These are phyloP conservation scores for Neurospora sp. DNA, from an alignment of 495 filamentous ascomycete species.

Conservation along the genomic window DNA sequence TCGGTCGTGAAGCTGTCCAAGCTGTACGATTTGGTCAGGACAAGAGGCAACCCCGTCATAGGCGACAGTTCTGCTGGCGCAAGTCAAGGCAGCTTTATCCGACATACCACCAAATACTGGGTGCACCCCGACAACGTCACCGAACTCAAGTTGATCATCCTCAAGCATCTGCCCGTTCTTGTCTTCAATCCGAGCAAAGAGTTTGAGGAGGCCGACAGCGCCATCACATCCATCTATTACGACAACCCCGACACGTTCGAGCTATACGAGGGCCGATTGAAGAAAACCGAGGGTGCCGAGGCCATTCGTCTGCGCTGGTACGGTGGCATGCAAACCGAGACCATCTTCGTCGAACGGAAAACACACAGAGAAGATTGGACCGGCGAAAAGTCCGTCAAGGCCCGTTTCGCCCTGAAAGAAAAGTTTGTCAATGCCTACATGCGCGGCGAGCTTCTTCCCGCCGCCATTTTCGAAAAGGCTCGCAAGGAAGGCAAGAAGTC, in stretches of 20 bases:
- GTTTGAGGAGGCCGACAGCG: slow-evolving; percentile 78
- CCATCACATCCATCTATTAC: slow-evolving; percentile 97
- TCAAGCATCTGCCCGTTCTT: slow-evolving; percentile 94
- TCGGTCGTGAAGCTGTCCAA: slow-evolving; percentile 93
- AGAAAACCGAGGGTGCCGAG: slow-evolving; percentile 97
- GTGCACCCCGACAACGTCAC: slow-evolving; percentile 98
- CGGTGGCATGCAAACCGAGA: slow-evolving; percentile 86
- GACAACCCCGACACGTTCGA: slow-evolving; percentile 92
- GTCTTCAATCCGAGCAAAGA: slow-evolving; percentile 98
- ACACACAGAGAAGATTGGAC: slow-evolving; percentile 99
- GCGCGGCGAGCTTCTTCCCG: slow-evolving; percentile 67
- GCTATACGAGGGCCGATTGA: slow-evolving; percentile 83
- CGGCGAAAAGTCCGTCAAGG: slow-evolving; percentile 97
- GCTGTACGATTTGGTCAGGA: slow-evolving; percentile 89
- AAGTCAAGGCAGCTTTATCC: slow-evolving; percentile 87
- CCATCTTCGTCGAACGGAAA: slow-evolving; percentile 95
- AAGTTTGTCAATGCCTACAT: slow-evolving; percentile 92
- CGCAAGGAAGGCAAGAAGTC: slow-evolving; percentile 90
- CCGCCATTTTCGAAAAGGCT: slow-evolving; percentile 84
- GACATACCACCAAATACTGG: slow-evolving; percentile 99
- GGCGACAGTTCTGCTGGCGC: slow-evolving; percentile 89
- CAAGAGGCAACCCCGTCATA: slow-evolving; percentile 80
- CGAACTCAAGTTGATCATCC: slow-evolving; percentile 90
- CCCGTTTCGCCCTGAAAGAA: slow-evolving; percentile 88
- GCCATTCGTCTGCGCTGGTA: slow-evolving; percentile 97